phyloP scores from a whole-genome alignment of 148 eudicot species.

The Persicaria tinctoria region DNA sequence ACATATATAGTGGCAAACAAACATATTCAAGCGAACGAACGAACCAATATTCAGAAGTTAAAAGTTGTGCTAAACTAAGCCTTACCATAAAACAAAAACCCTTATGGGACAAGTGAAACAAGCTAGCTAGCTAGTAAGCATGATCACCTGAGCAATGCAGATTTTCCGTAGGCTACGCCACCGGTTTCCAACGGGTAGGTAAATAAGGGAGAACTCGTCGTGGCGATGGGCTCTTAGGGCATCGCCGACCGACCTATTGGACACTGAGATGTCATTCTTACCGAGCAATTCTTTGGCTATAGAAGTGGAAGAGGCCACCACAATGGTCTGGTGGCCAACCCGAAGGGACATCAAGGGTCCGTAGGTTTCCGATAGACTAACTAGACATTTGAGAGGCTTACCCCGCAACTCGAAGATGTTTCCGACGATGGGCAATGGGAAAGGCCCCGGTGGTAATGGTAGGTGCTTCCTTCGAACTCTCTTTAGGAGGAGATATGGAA shows the following conservation, averaged over 20 bases:
- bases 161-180: conserved; percentile 28
- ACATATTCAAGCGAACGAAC: too few relatives aligned
- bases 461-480: neutral
- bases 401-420: neutral
- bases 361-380: conserved; percentile 24
- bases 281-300: conserved; percentile 34
- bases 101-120: too few relatives aligned
- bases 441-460: conserved; percentile 1
- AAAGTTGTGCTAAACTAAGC: too few relatives aligned
- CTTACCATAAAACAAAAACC: too few relatives aligned
- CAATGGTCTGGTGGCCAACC: conserved; percentile 22
- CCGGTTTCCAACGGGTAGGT: conserved; percentile 24
- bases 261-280: conserved; percentile 35
- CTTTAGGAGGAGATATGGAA: neutral
- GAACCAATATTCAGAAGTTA: too few relatives aligned
- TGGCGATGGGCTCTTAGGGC: conserved; percentile 31
- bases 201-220: conserved; percentile 24
- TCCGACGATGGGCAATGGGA: neutral
- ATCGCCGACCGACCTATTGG: conserved; percentile 21
- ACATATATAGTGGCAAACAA: too few relatives aligned
- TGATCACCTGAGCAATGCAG: neutral
- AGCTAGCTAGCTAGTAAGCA: too few relatives aligned
- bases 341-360: conserved; percentile 37
- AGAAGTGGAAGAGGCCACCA: conserved; percentile 27
- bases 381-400: conserved; percentile 11